Conservation (phyloP, 2,329 filamentous ascomycete species). For the Phialophora verrucosa region DNA sequence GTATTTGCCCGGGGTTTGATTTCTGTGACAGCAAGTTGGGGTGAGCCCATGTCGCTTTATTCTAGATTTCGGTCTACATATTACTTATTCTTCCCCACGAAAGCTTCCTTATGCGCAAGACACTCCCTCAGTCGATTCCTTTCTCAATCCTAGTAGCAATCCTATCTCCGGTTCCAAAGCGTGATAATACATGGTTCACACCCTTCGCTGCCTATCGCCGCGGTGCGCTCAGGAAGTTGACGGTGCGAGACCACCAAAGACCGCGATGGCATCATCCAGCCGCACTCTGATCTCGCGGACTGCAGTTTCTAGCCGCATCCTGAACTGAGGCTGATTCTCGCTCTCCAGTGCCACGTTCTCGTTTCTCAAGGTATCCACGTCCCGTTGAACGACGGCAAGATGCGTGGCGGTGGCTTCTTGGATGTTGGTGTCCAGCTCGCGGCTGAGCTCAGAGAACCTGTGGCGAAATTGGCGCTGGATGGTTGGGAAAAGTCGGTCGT, state of each 20-base stretch:
- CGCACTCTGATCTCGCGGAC: conserved; percentile 6
- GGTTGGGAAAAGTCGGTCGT: conserved; percentile 8
- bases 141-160: no score
- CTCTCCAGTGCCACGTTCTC: conserved; percentile 22
- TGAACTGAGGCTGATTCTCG: conserved; percentile 16
- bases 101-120: no score
- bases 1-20: no score
- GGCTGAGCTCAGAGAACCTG: conserved; percentile 11
- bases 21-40: no score
- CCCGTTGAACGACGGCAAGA: conserved; percentile 13
- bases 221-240: no score
- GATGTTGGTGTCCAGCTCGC: conserved; percentile 6
- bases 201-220: no score
- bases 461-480: conserved; percentile 1
- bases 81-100: no score
- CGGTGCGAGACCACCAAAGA: not conserved
- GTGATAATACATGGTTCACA: no score
- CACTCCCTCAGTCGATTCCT: no score
- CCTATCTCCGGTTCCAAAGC: no score
- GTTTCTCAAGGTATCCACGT: conserved; percentile 18
- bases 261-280: conserved; percentile 2
- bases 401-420: conserved; percentile 2
- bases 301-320: not conserved
- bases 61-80: no score
- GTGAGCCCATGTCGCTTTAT: no score